Percentiles rank a stretch among this genome's conserved stretches.
Conservation (phyloP, 108 stramenopile genomes). For the Cyclotella choctawhatcheeana region DNA sequence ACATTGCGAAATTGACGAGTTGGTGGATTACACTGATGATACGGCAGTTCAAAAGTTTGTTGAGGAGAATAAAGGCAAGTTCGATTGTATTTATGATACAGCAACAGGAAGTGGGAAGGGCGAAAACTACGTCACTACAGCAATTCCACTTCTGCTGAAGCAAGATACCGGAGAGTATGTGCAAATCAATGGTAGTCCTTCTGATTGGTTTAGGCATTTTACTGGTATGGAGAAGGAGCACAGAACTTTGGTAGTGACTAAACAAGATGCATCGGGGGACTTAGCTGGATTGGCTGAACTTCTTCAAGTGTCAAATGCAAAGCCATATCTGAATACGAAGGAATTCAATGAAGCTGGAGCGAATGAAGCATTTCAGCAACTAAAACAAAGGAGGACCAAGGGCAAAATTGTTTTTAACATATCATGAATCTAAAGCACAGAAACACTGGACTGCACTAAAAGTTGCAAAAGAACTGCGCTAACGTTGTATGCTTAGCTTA, state of each 20-base stretch:
- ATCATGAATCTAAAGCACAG: neutral
- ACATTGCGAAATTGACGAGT: conserved; percentile 20
- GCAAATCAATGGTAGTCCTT: conserved; percentile 33
- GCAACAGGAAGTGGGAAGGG: conserved; percentile 52
- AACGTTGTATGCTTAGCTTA: too few relatives aligned
- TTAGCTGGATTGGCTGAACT: conserved; percentile 30
- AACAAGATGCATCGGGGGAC: conserved; percentile 15
- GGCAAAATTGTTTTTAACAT: conserved; percentile 56
- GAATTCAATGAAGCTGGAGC: conserved; percentile 42
- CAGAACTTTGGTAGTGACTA: conserved; percentile 19
- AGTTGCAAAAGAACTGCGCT: too few relatives aligned
- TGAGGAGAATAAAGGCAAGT: conserved; percentile 35
- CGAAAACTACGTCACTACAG: conserved; percentile 43
- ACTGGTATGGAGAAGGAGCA: conserved; percentile 16
- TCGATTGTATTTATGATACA: conserved; percentile 58
- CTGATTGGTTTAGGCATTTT: conserved; percentile 13
- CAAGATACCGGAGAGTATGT: conserved; percentile 37
- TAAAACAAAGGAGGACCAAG: conserved; percentile 44
- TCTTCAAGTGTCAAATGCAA: conserved; percentile 17
- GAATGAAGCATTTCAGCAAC: conserved; percentile 37
- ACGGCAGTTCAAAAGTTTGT: conserved; percentile 30
- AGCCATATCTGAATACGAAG: conserved; percentile 25
- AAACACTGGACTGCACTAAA: too few relatives aligned
- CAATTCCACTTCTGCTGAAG: conserved; percentile 26
- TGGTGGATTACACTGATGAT: conserved; percentile 49